Conservation (phyloP, 208 protist genomes). For the Acanthamoeba healyi region DNA sequence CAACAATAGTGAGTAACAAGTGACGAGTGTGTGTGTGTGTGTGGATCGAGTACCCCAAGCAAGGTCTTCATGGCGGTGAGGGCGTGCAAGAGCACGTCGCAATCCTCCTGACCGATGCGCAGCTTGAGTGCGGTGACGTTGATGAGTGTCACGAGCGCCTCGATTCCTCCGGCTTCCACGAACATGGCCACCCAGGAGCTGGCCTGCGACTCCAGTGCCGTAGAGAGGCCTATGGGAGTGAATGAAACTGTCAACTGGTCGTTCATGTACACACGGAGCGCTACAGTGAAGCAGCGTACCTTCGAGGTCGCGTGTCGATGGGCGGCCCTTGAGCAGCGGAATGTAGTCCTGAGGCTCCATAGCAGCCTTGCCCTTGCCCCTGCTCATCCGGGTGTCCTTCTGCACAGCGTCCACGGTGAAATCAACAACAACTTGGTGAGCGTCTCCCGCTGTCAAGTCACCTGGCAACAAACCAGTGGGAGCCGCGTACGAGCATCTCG, state of each 20-base stretch:
- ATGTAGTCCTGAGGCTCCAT: slow-evolving; percentile 46
- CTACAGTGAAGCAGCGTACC: neutral
- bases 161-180: slow-evolving; percentile 57
- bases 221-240: neutral
- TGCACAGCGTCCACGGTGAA: too few species aligned
- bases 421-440: too few species aligned
- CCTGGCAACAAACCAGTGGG: neutral
- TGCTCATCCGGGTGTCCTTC: slow-evolving; percentile 40
- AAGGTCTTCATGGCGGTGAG: slow-evolving; percentile 29
- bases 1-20: neutral
- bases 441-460: neutral
- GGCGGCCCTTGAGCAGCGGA: slow-evolving; percentile 48
- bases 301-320: slow-evolving; percentile 20
- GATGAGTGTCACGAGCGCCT: slow-evolving; percentile 10
- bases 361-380: slow-evolving; percentile 41
- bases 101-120: neutral
- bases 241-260: neutral
- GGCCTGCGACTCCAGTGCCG: slow-evolving; percentile 19
- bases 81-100: neutral
- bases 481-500: slow-evolving; percentile 73
- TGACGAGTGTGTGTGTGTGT: neutral
- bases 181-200: slow-evolving; percentile 45
- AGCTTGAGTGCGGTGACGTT: slow-evolving; percentile 11
- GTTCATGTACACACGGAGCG: neutral
- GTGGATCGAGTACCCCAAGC: neutral